Evolutionary conservation across 2,329 filamentous ascomycete genomes (phyloP).

Genomic region (Penicillium sp.): DNA sequence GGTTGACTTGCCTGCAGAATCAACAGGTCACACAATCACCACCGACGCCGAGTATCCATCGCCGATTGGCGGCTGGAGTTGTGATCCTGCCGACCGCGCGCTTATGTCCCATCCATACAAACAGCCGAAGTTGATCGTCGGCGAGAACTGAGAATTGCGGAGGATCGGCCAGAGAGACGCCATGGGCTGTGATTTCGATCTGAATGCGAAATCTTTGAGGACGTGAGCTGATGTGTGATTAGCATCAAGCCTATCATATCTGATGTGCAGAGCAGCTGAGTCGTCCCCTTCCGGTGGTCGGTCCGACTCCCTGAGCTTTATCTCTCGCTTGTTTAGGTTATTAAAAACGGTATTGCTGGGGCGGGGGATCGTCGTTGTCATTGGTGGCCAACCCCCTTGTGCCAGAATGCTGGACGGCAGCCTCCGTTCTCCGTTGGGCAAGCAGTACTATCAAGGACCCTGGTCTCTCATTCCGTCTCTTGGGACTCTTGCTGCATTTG

Average conservation of each 20-base stretch:
- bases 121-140: not conserved
- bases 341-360: not conserved
- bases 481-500: not conserved
- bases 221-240: not conserved
- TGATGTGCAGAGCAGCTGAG: not conserved
- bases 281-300: not conserved
- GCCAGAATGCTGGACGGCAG: not conserved
- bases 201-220: not conserved
- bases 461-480: not conserved
- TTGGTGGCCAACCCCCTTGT: not conserved
- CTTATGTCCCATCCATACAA: constrained; percentile 18
- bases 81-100: constrained; percentile 18
- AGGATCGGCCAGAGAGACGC: constrained; percentile 14
- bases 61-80: constrained; percentile 19
- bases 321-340: not conserved
- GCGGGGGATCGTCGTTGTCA: not conserved
- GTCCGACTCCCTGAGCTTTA: not conserved
- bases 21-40: constrained; percentile 18
- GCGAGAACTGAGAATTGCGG: constrained; percentile 4
- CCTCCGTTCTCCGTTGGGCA: constrained; percentile 3
- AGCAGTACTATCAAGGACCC: not conserved
- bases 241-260: not conserved
- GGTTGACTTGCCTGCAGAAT: constrained; percentile 14
- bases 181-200: constrained; percentile 1
- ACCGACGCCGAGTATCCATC: constrained; percentile 6